Evolutionary conservation across 2,329 filamentous ascomycete species (phyloP).

Genomic region (Aspergillus arachidicola): DNA sequence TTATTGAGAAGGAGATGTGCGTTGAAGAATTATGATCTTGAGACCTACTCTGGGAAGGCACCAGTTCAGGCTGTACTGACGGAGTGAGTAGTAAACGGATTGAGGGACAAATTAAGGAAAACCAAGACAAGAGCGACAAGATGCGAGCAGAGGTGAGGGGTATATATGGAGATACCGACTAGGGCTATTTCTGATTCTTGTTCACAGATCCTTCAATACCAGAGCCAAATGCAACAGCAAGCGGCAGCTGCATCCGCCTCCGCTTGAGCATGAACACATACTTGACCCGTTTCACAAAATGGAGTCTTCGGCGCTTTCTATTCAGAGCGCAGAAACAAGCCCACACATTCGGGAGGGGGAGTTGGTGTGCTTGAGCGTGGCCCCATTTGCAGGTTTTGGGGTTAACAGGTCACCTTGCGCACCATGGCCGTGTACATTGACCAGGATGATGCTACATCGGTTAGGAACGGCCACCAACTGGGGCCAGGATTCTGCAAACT

Average conservation of each 20-base stretch:
- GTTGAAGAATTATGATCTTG: constrained; percentile 30
- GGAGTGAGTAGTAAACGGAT: constrained; percentile 60
- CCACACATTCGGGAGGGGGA: neutral
- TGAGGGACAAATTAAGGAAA: constrained; percentile 65
- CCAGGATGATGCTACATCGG: neutral
- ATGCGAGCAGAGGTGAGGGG: constrained; percentile 64
- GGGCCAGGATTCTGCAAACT: neutral
- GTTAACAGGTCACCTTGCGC: neutral
- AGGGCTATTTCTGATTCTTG: constrained; percentile 18
- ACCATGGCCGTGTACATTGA: neutral
- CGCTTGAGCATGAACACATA: constrained; percentile 25
- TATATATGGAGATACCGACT: neutral
- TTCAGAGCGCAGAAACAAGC: neutral
- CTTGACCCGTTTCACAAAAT: constrained; percentile 1
- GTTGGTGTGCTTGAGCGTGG: neutral
- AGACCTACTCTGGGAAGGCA: neutral
- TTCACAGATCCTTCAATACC: constrained; percentile 42
- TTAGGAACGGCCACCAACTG: neutral
- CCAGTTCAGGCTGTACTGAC: constrained; percentile 10
- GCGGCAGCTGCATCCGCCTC: constrained; percentile 34
- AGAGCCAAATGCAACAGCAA: constrained; percentile 41
- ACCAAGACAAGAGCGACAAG: constrained; percentile 66
- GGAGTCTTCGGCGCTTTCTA: neutral
- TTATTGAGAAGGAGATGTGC: constrained; percentile 92
- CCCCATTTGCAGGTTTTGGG: neutral